Conservation (phyloP, 2,329 filamentous ascomycete species). For the Waltergamsia citrina region DNA sequence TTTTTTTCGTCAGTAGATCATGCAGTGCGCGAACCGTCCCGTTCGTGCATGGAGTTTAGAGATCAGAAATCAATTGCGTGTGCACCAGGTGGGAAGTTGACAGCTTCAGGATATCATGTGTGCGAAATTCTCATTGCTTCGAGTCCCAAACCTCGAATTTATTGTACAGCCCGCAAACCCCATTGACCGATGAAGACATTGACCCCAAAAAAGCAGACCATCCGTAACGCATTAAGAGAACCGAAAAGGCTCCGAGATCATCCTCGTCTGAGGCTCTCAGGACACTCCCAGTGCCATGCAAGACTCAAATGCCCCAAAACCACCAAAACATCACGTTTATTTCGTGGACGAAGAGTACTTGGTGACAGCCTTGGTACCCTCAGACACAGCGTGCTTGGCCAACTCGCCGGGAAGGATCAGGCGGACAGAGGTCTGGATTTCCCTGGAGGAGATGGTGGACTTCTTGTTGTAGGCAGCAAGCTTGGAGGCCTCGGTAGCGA, state of each 20-base stretch:
- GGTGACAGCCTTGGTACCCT: slow-evolving; percentile 99
- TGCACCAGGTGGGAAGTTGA: background rate
- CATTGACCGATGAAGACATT: slow-evolving; percentile 63
- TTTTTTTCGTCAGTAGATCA: slow-evolving; percentile 2
- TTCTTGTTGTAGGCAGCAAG: slow-evolving; percentile 99
- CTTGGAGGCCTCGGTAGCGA: slow-evolving; percentile 97
- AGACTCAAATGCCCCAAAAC: slow-evolving; percentile 8
- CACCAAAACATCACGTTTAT: slow-evolving; percentile 46
- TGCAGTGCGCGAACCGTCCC: too few relatives aligned
- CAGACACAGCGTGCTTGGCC: slow-evolving; percentile 98
- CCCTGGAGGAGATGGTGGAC: slow-evolving; percentile 97
- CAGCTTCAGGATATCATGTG: slow-evolving; percentile 33
- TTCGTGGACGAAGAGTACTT: slow-evolving; percentile 99
- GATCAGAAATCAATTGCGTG: background rate
- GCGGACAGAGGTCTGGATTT: slow-evolving; percentile 98
- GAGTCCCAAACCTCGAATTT: slow-evolving; percentile 55
- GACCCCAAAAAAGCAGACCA: slow-evolving; percentile 56
- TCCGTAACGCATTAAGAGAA: slow-evolving; percentile 68
- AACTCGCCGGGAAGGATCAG: slow-evolving; percentile 97
- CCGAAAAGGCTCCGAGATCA: slow-evolving; percentile 16
- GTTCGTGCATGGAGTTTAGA: too few relatives aligned
- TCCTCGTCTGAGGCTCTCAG: slow-evolving; percentile 1
- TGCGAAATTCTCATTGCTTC: slow-evolving; percentile 49
- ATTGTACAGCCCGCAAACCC: slow-evolving; percentile 69
- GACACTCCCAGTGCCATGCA: background rate